These are phyloP conservation scores for Chaetomiaceae sp. DNA, from an alignment of 2,329 filamentous ascomycete genomes.

Conservation along the genomic window DNA sequence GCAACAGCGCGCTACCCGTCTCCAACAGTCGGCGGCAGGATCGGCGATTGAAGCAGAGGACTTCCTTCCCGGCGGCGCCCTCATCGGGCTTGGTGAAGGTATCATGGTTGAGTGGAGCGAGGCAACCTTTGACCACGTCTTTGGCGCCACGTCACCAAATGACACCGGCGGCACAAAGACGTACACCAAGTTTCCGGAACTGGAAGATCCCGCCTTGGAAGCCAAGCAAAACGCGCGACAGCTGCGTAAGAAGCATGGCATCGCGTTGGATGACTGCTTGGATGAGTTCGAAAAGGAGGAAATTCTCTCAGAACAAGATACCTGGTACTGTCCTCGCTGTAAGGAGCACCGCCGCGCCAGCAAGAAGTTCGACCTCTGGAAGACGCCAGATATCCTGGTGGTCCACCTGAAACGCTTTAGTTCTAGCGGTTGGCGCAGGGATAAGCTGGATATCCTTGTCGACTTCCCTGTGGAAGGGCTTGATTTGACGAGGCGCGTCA, in stretches of 20 bases:
- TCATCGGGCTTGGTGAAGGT: constrained; percentile 77
- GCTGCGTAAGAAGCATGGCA: constrained; percentile 66
- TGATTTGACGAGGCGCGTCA: constrained; percentile 74
- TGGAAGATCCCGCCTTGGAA: constrained; percentile 61
- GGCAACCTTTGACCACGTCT: constrained; percentile 66
- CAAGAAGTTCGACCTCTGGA: constrained; percentile 98
- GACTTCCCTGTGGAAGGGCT: constrained; percentile 88
- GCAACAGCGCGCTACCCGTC: constrained; percentile 33
- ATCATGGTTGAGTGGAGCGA: constrained; percentile 83
- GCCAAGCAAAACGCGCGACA: constrained; percentile 59
- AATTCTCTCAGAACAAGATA: constrained; percentile 88
- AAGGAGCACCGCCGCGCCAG: constrained; percentile 88
- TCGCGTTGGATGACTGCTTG: constrained; percentile 84
- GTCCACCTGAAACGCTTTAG: constrained; percentile 96
- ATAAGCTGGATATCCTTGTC: constrained; percentile 87
- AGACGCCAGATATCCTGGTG: constrained; percentile 88
- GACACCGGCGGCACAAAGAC: constrained; percentile 57
- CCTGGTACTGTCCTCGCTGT: constrained; percentile 95
- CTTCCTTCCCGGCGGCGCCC: constrained; percentile 46
- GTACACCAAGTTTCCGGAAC: constrained; percentile 48
- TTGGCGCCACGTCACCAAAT: constrained; percentile 47
- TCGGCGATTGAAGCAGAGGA: constrained; percentile 35
- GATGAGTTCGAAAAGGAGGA: constrained; percentile 94
- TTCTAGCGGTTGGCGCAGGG: constrained; percentile 71
- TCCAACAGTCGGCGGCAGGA: constrained; percentile 31